phyloP scores from a whole-genome alignment of 129 eudicot species.

The Solidago caesia region DNA sequence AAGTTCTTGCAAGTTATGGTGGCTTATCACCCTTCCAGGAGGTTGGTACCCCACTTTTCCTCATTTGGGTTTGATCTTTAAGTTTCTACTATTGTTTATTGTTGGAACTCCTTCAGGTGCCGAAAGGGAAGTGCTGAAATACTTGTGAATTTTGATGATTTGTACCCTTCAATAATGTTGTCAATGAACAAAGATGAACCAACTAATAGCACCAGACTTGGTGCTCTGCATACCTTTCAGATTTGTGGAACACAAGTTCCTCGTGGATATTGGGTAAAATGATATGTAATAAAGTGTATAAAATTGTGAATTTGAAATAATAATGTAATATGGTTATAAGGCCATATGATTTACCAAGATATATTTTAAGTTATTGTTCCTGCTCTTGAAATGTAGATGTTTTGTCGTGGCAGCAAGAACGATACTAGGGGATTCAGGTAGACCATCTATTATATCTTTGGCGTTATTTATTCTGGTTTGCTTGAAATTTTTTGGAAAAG shows the following conservation, averaged over 20 bases:
- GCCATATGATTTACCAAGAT: background rate
- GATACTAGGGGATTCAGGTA: constrained; percentile 90
- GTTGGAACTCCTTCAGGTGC: constrained; percentile 45
- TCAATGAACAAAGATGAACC: constrained; percentile 35
- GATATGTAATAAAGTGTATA: background rate
- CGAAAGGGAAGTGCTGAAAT: constrained; percentile 83
- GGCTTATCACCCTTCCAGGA: constrained; percentile 86
- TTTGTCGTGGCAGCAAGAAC: constrained; percentile 87
- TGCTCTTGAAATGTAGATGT: constrained; percentile 52
- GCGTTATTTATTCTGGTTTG: background rate
- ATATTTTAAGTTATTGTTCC: constrained; percentile 9
- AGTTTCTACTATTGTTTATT: constrained; percentile 10
- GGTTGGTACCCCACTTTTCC: constrained; percentile 42
- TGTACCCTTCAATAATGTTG: constrained; percentile 41
- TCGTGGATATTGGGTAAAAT: constrained; percentile 83
- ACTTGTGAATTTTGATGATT: constrained; percentile 75
- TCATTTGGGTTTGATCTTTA: background rate
- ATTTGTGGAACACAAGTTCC: constrained; percentile 86
- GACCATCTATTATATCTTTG: background rate
- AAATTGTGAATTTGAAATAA: background rate
- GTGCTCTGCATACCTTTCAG: constrained; percentile 38
- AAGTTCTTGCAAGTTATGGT: constrained; percentile 76
- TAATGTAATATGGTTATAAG: background rate
- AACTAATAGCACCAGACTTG: constrained; percentile 33
- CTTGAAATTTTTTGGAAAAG: constrained; percentile 2